Percentiles rank a stretch among this genome's conserved stretches.
Evolutionary conservation across 495 filamentous ascomycete species (phyloP).

Genomic region (Ascobolus immersus): DNA sequence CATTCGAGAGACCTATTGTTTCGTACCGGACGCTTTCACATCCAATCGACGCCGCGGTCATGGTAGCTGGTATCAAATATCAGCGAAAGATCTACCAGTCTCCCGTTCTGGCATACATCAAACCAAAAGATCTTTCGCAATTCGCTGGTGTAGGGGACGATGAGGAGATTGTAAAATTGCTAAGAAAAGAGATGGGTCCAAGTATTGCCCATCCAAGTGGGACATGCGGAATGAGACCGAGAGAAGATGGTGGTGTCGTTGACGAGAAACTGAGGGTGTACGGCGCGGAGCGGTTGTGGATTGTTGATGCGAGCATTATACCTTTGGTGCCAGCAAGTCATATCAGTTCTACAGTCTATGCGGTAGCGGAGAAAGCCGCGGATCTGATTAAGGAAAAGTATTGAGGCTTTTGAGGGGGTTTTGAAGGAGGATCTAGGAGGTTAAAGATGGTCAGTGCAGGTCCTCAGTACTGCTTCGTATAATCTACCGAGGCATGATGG

Average conservation of each 20-base stretch:
- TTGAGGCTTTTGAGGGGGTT: background rate
- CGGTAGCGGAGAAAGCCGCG: slow-evolving; percentile 34
- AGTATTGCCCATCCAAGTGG: slow-evolving; percentile 21
- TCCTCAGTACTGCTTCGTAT: no score
- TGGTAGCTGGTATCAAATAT: slow-evolving; percentile 18
- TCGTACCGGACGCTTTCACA: slow-evolving; percentile 20
- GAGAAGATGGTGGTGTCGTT: slow-evolving; percentile 23
- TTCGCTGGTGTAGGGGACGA: no score
- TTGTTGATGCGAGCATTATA: slow-evolving; percentile 30
- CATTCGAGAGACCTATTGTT: slow-evolving; percentile 14
- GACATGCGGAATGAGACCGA: slow-evolving; percentile 24
- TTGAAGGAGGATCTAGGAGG: no score
- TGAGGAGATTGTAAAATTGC: slow-evolving; percentile 13
- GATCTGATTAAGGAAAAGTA: no score
- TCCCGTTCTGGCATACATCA: slow-evolving; percentile 16
- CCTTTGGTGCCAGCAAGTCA: slow-evolving; percentile 30
- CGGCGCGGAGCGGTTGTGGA: slow-evolving; percentile 23
- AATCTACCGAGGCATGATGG: no score
- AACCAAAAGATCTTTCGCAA: slow-evolving; percentile 11
- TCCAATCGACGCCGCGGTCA: slow-evolving; percentile 19
- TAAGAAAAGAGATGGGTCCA: slow-evolving; percentile 6
- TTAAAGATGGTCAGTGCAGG: no score
- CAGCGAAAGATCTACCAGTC: slow-evolving; percentile 17
- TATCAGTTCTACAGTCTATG: slow-evolving; percentile 28
- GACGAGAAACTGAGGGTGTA: slow-evolving; percentile 22